These are phyloP conservation scores for Prunella vulgaris DNA, from an alignment of 257 asterid species.

Conservation along the genomic window DNA sequence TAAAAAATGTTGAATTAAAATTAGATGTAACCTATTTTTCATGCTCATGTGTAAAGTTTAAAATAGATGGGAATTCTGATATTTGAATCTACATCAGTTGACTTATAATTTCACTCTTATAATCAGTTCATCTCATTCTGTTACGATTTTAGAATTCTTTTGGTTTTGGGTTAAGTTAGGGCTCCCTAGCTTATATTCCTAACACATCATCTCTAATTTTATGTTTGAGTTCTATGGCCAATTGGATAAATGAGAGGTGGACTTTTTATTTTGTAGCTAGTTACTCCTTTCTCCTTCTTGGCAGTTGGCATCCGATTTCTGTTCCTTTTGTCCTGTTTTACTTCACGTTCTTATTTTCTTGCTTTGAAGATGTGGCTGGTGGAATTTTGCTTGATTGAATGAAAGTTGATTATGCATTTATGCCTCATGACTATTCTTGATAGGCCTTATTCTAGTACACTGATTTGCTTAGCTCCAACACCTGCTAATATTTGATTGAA, in stretches of 20 bases:
- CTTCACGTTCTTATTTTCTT: background rate
- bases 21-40: no score
- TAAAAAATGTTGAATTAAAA: no score
- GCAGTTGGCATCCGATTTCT: background rate
- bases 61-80: no score
- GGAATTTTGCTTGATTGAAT: background rate
- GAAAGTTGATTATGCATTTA: background rate
- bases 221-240: background rate
- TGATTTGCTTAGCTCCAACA: background rate
- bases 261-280: background rate
- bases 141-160: no score
- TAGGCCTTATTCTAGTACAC: background rate
- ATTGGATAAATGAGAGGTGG: background rate
- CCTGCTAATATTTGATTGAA: background rate
- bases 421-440: background rate
- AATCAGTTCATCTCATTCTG: no score
- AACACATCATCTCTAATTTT: background rate
- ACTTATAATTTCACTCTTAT: no score
- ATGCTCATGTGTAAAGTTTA: no score
- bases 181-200: no score
- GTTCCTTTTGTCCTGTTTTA: background rate
- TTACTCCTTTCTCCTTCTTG: background rate
- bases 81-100: no score
- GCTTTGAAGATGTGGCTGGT: background rate
- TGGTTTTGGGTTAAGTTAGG: no score